phyloP scores from a whole-genome alignment of 176 grass and related monocot species.

The Oryza nivara region DNA sequence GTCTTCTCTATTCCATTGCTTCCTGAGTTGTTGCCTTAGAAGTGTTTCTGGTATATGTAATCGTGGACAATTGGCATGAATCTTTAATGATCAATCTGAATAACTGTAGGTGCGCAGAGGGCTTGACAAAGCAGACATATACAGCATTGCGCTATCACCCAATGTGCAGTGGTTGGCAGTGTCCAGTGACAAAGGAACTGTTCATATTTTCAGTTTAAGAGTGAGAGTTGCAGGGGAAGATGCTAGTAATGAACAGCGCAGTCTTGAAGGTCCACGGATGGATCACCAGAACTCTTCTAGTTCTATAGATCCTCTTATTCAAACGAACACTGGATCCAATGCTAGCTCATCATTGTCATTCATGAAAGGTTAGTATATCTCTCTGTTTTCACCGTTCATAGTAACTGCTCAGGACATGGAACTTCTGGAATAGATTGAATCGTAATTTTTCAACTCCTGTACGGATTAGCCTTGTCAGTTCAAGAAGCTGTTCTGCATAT shows the following conservation, averaged over 20 bases:
- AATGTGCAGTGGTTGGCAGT: slow-evolving; percentile 91
- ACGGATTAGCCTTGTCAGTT: background rate
- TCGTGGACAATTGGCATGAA: background rate
- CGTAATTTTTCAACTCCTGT: background rate
- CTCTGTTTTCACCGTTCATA: slow-evolving; percentile 17
- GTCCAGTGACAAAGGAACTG: slow-evolving; percentile 90
- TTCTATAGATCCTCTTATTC: slow-evolving; percentile 73
- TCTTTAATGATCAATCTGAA: slow-evolving; percentile 26
- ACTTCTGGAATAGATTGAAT: slow-evolving; percentile 17
- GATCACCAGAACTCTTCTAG: slow-evolving; percentile 67
- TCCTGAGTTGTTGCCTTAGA: background rate
- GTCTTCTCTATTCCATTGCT: slow-evolving; percentile 5
- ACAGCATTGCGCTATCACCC: slow-evolving; percentile 76
- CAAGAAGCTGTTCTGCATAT: background rate
- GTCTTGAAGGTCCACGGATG: slow-evolving; percentile 62
- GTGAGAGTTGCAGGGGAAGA: slow-evolving; percentile 84
- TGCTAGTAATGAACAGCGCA: slow-evolving; percentile 50
- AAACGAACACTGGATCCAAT: slow-evolving; percentile 75
- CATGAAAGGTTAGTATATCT: slow-evolving; percentile 66
- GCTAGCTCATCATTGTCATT: slow-evolving; percentile 83
- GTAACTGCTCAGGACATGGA: slow-evolving; percentile 5
- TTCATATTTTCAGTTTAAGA: slow-evolving; percentile 87
- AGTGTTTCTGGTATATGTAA: background rate
- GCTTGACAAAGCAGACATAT: slow-evolving; percentile 88
- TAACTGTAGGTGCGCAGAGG: slow-evolving; percentile 78